Conservation (phyloP, 2,329 filamentous ascomycete genomes). For the Fusarium heterosporum region DNA sequence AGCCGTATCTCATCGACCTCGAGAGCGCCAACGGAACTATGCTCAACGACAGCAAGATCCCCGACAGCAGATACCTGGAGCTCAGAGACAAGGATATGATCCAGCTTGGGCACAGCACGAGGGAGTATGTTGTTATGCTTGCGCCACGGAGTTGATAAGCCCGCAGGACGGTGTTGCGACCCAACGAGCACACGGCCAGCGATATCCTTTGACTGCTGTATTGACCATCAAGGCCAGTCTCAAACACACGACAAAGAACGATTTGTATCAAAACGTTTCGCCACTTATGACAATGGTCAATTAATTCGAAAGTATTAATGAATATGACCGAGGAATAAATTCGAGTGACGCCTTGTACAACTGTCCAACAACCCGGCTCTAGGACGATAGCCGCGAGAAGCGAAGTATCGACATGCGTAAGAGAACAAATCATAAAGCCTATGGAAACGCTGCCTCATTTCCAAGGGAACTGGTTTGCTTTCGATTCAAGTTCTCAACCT, state of each 20-base stretch:
- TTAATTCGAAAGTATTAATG: neutral
- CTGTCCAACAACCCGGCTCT: neutral
- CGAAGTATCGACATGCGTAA: neutral
- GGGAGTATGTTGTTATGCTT: slow-evolving; percentile 97
- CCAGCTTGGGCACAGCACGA: slow-evolving; percentile 85
- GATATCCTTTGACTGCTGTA: neutral
- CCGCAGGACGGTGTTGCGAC: neutral
- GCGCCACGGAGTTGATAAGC: slow-evolving; percentile 59
- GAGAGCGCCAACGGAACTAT: slow-evolving; percentile 92
- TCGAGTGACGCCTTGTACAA: neutral
- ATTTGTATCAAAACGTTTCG: neutral
- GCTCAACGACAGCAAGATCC: slow-evolving; percentile 80
- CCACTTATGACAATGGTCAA: neutral
- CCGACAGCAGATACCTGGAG: slow-evolving; percentile 84
- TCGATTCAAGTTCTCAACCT: neutral
- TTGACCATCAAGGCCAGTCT: neutral
- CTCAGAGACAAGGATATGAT: slow-evolving; percentile 89
- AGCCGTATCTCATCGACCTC: slow-evolving; percentile 91
- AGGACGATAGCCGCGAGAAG: neutral
- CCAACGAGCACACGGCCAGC: neutral
- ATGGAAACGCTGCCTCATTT: neutral
- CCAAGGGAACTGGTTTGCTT: neutral
- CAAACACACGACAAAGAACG: neutral
- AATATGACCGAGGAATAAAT: neutral
- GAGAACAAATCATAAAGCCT: neutral